Evolutionary conservation across 306 rosid genomes (phyloP), one percentile per base, ranked within the genome.

Genomic region (Ochetophila trinervis): DNA sequence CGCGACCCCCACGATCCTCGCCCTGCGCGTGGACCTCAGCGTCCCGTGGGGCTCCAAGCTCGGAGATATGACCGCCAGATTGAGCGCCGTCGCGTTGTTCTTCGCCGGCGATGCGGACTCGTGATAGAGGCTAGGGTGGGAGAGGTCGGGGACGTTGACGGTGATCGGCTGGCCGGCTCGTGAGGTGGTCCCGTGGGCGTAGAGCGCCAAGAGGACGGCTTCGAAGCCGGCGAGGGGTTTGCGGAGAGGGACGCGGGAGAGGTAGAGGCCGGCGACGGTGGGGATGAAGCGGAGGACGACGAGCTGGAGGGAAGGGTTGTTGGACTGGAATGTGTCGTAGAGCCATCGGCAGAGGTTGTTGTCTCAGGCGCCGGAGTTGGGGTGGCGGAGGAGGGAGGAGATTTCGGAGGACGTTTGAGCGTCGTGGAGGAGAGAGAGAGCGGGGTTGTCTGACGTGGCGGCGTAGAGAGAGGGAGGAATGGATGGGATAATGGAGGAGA

Each of bases 341-440:
- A 92, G 91, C 98, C 98, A 89, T 0, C 91, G 89, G 54, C 96
- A 92, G 60, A 89, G 86, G 52, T 78, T 72, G 84, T 87, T 83
- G 65, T 87, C 86, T 32, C 95, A 86, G 17, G 88, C 34, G 60
- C 96, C 95, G 62, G 96, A 87, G 84, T 79, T 58, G 0, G 92
- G 82, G 2, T 64, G 30, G 53, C 84, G 83, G 80, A 89, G 95
- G 74, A 87, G 95, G 73, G 76, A 0, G 57, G 84, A 78, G 69
- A 92, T 84, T 6, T 61, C 49, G 69, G 81, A n/a, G 66, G 79
- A 73, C 9, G 71, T 30, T 45, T 60, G 11, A 11, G 70, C 60
- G 77, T 85, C 79, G 48, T 64, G 67, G 76, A 85, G 89, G 74
- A 85, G 85, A 18, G 82, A 66, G 60, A 48, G 56, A n/a, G 79